A percentile compares a stretch with the other conserved stretches of the same genome.
Evolutionary conservation across 1,284 basidiomycete genomes (phyloP).

Genomic region (Peniophora sp.): DNA sequence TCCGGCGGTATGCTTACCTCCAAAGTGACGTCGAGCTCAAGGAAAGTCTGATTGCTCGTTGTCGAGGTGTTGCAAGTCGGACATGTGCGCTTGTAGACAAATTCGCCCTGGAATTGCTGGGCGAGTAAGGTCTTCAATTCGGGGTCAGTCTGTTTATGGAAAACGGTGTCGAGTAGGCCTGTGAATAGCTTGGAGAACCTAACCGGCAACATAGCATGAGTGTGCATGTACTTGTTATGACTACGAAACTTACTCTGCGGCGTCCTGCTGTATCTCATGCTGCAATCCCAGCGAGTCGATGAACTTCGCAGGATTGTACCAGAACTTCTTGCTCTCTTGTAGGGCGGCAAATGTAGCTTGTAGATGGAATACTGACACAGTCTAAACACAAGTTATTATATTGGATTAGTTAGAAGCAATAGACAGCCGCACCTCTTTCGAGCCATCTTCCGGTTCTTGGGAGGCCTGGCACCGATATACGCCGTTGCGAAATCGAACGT

Average conservation of each 20-base stretch:
- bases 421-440: slow-evolving; percentile 35
- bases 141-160: slow-evolving; percentile 64
- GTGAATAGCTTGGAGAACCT: slow-evolving; percentile 94
- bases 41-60: slow-evolving; percentile 60
- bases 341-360: slow-evolving; percentile 78
- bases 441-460: slow-evolving; percentile 39
- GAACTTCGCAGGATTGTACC: slow-evolving; percentile 77
- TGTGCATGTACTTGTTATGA: background rate
- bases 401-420: background rate
- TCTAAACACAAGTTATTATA: slow-evolving; percentile 26
- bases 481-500: slow-evolving; percentile 50
- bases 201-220: slow-evolving; percentile 1
- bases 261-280: slow-evolving; percentile 85
- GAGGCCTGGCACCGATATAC: slow-evolving; percentile 46
- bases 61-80: slow-evolving; percentile 60
- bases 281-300: slow-evolving; percentile 77
- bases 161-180: slow-evolving; percentile 78
- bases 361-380: slow-evolving; percentile 66
- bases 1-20: slow-evolving; percentile 40
- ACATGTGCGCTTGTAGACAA: slow-evolving; percentile 76
- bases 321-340: slow-evolving; percentile 58
- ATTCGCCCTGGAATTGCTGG: slow-evolving; percentile 79
- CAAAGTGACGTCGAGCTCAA: slow-evolving; percentile 82
- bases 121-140: slow-evolving; percentile 58
- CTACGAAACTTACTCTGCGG: slow-evolving; percentile 69